phyloP scores from a whole-genome alignment of 1,139 yeast genomes.

The Yamadazyma oceani region DNA sequence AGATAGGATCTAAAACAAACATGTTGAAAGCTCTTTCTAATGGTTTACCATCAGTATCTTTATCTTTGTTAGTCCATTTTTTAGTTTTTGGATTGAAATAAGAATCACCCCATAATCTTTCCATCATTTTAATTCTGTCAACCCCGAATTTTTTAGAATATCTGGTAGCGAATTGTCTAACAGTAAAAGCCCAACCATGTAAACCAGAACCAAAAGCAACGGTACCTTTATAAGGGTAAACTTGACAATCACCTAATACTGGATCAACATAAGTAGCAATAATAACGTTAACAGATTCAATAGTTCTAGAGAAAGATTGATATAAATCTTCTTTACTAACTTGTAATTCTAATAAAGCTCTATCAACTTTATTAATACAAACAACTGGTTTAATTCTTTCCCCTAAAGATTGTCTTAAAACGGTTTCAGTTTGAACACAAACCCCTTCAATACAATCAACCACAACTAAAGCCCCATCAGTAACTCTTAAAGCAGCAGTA shows the following conservation, averaged over 20 bases:
- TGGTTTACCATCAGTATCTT: slow-evolving; percentile 92
- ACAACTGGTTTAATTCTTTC: slow-evolving; percentile 99
- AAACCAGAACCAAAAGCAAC: slow-evolving; percentile 99
- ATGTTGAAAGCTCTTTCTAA: slow-evolving; percentile 99
- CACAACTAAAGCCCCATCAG: slow-evolving; percentile 99
- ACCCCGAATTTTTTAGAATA: slow-evolving; percentile 99
- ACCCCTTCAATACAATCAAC: slow-evolving; percentile 99
- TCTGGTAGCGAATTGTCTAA: slow-evolving; percentile 97
- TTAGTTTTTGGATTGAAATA: slow-evolving; percentile 99
- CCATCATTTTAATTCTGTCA: slow-evolving; percentile 97
- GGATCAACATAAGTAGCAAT: slow-evolving; percentile 93
- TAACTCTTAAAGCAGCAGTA: slow-evolving; percentile 99
- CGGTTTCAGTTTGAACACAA: slow-evolving; percentile 99
- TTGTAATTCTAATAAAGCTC: slow-evolving; percentile 99
- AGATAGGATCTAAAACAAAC: slow-evolving; percentile 98
- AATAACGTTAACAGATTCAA: slow-evolving; percentile 98
- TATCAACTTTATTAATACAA: slow-evolving; percentile 97
- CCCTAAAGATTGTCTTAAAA: slow-evolving; percentile 98
- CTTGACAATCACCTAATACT: slow-evolving; percentile 94
- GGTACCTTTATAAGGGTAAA: slow-evolving; percentile 98
- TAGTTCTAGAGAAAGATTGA: slow-evolving; percentile 98
- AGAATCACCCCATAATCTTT: slow-evolving; percentile 99
- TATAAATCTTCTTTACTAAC: slow-evolving; percentile 98
- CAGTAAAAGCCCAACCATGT: slow-evolving; percentile 99
- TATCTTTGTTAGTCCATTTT: slow-evolving; percentile 98